A percentile compares a stretch with the other conserved stretches of the same genome.
phyloP scores from a whole-genome alignment of 2,329 filamentous ascomycete genomes.

The Tolypocladium endophyticum region DNA sequence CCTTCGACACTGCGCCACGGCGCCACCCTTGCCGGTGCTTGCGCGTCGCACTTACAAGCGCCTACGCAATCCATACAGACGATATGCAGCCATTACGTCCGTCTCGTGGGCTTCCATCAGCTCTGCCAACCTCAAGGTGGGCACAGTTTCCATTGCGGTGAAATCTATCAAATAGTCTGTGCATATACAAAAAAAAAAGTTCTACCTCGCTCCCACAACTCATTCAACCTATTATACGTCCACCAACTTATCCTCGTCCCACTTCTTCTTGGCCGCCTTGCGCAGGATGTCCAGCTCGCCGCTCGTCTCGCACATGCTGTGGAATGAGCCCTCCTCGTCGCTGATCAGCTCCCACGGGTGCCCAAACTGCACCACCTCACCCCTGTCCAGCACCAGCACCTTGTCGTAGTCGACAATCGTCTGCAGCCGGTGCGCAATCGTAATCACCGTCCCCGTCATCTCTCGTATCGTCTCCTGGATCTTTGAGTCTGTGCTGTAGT shows the following conservation, averaged over 20 bases:
- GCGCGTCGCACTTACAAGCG: background rate
- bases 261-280: slow-evolving; percentile 46
- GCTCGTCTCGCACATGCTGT: slow-evolving; percentile 55
- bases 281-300: slow-evolving; percentile 42
- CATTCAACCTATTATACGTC: slow-evolving; percentile 16
- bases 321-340: slow-evolving; percentile 55
- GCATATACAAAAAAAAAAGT: too few species aligned
- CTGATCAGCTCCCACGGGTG: slow-evolving; percentile 75
- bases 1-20: background rate
- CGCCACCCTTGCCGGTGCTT: background rate
- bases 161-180: background rate
- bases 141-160: too few species aligned
- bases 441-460: slow-evolving; percentile 86
- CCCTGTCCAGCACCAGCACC: slow-evolving; percentile 87
- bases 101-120: too few species aligned
- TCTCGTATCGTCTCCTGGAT: slow-evolving; percentile 97
- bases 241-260: slow-evolving; percentile 27
- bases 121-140: too few species aligned
- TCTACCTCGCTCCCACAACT: background rate
- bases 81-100: too few species aligned
- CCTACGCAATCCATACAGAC: too few species aligned
- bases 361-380: slow-evolving; percentile 78
- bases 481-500: slow-evolving; percentile 90
- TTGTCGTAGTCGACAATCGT: slow-evolving; percentile 99
- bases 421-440: slow-evolving; percentile 88